A percentile compares a stretch with the other conserved stretches of the same genome.
Evolutionary conservation across 805 yeast genomes (phyloP).

Genomic region (Kregervanrija pseudodelftensis): DNA sequence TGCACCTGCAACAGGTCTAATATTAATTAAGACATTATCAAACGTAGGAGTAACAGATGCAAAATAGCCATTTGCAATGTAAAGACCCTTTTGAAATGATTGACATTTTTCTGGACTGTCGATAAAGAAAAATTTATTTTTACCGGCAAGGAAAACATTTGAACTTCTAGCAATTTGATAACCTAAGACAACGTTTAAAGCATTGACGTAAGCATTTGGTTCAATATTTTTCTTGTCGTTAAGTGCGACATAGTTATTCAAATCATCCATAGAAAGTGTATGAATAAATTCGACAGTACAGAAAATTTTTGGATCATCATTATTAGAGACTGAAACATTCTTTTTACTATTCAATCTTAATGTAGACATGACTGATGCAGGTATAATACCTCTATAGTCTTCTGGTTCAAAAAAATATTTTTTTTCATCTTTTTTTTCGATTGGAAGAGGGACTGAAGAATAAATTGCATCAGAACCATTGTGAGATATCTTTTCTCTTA

Average conservation of each 20-base stretch:
- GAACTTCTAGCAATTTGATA: slow-evolving; percentile 16
- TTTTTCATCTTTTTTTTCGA: slow-evolving; percentile 13
- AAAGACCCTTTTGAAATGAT: slow-evolving; percentile 21
- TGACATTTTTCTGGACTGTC: slow-evolving; percentile 19
- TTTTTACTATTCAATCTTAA: slow-evolving; percentile 6
- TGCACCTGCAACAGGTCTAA: slow-evolving; percentile 23
- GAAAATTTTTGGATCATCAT: slow-evolving; percentile 7
- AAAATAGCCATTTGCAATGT: slow-evolving; percentile 24
- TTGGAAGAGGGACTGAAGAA: slow-evolving; percentile 13
- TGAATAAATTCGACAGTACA: slow-evolving; percentile 19
- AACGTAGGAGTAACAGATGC: slow-evolving; percentile 24
- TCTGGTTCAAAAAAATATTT: slow-evolving; percentile 14
- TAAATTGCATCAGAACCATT: slow-evolving; percentile 18
- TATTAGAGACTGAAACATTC: slow-evolving; percentile 1
- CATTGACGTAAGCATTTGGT: slow-evolving; percentile 17
- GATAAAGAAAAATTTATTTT: slow-evolving; percentile 17
- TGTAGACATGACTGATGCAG: slow-evolving; percentile 10
- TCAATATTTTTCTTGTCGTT: slow-evolving; percentile 15
- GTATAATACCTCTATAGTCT: slow-evolving; percentile 15
- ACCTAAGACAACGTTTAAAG: slow-evolving; percentile 17
- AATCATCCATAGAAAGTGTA: slow-evolving; percentile 17
- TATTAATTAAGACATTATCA: slow-evolving; percentile 21
- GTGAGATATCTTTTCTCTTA: slow-evolving; percentile 15
- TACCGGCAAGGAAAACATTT: slow-evolving; percentile 19
- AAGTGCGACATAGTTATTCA: slow-evolving; percentile 13